These are phyloP conservation scores for Xerocomus potaroensis DNA, from an alignment of 768 basidiomycete species.

Conservation along the genomic window DNA sequence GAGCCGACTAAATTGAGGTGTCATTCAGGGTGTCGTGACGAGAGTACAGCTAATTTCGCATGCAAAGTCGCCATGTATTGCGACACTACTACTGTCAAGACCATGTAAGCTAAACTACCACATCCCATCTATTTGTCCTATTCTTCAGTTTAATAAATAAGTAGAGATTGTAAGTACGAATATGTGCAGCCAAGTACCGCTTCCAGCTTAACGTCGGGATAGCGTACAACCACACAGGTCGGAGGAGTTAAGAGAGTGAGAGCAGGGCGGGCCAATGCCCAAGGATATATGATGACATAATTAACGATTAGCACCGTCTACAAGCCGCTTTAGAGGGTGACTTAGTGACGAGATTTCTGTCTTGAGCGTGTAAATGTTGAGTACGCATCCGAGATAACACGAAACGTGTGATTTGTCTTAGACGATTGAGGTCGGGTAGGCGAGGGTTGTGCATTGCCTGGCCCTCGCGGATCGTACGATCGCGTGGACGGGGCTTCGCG, in stretches of 20 bases:
- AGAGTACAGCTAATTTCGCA: not conserved
- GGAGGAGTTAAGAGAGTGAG: not conserved
- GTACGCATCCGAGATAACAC: constrained; percentile 24
- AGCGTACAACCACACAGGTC: not conserved
- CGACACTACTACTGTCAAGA: not conserved
- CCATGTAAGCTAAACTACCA: not conserved
- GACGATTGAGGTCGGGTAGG: constrained; percentile 2
- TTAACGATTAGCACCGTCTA: not conserved
- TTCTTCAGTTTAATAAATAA: not conserved
- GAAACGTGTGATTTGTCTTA: constrained; percentile 21
- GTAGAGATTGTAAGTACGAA: not conserved
- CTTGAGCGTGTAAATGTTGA: constrained; percentile 14
- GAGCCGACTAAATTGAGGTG: not conserved
- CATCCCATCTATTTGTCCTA: not conserved
- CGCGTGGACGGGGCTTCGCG: constrained; percentile 8
- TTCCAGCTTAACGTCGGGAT: not conserved
- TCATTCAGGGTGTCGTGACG: not conserved
- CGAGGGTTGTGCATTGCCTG: not conserved
- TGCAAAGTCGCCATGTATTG: not conserved
- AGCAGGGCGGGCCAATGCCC: not conserved
- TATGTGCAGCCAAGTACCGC: not conserved
- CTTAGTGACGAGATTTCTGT: constrained; percentile 10
- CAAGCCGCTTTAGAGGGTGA: not conserved
- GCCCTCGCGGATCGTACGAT: constrained; percentile 3
- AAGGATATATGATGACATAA: not conserved